These are phyloP conservation scores for Sutorius eximius DNA, from an alignment of 1,284 basidiomycete species.

Conservation along the genomic window DNA sequence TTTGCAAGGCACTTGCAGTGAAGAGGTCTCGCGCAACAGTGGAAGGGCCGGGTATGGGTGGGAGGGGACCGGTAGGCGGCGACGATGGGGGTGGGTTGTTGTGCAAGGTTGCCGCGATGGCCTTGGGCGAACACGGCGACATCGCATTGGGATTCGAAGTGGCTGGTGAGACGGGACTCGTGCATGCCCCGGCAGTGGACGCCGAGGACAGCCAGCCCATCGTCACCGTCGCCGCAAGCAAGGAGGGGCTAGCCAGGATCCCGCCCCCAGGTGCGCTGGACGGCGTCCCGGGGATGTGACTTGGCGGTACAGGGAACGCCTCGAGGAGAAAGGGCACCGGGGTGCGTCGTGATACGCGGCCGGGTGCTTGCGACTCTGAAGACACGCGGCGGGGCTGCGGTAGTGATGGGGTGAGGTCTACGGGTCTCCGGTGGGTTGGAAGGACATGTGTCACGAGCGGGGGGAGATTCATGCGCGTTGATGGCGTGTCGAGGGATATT, in stretches of 20 bases:
- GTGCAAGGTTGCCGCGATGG: background rate
- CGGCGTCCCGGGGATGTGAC: constrained; percentile 33
- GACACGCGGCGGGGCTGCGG: constrained; percentile 25
- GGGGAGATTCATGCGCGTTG: constrained; percentile 13
- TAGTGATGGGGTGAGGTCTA: constrained; percentile 10
- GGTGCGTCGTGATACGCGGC: constrained; percentile 34
- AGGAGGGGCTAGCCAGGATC: constrained; percentile 12
- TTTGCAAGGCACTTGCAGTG: constrained; percentile 16
- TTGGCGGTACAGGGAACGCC: constrained; percentile 33
- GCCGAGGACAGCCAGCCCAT: constrained; percentile 5
- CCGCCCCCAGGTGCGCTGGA: constrained; percentile 3
- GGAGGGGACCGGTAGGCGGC: constrained; percentile 33
- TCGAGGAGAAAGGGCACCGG: constrained; percentile 34
- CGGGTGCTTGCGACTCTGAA: constrained; percentile 27
- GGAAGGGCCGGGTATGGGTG: constrained; percentile 31
- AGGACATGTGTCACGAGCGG: constrained; percentile 9
- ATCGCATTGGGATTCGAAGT: background rate
- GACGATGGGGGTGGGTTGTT: constrained; percentile 33
- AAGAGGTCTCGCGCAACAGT: constrained; percentile 22
- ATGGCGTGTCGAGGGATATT: constrained; percentile 17
- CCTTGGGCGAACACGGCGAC: constrained; percentile 19
- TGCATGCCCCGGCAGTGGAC: constrained; percentile 3
- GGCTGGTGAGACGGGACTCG: background rate
- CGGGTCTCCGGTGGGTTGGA: constrained; percentile 11
- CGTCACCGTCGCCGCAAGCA: constrained; percentile 17